These are phyloP conservation scores for Cyclotella distinguenda DNA, from an alignment of 108 stramenopile species.

Conservation along the genomic window DNA sequence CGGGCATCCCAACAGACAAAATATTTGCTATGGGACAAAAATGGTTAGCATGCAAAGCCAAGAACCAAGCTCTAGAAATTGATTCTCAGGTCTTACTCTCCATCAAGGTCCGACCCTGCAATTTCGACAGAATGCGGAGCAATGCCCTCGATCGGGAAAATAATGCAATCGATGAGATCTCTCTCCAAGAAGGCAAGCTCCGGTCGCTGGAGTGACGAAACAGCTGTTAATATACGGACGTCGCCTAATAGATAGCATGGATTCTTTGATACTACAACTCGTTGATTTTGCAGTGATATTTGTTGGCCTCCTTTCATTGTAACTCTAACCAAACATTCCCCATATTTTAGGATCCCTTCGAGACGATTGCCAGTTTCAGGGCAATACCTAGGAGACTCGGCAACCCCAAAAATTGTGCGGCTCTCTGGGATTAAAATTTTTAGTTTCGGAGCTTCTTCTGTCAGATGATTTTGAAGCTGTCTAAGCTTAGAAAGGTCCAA, in stretches of 20 bases:
- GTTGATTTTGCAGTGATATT: background rate
- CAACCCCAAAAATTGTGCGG: background rate
- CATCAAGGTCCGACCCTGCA: conserved; percentile 4
- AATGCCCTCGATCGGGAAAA: background rate
- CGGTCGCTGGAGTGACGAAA: background rate
- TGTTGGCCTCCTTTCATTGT: conserved; percentile 1
- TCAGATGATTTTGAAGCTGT: background rate
- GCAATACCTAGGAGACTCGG: background rate
- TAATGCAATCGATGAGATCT: background rate
- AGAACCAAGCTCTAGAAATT: too few species aligned
- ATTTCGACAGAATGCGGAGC: conserved; percentile 2
- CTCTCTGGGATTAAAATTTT: conserved; percentile 1
- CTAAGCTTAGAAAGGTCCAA: background rate
- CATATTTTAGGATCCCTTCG: background rate
- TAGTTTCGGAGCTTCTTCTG: background rate
- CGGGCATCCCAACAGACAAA: conserved; percentile 7
- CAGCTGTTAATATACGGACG: background rate
- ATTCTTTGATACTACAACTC: conserved; percentile 7
- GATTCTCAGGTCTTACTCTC: background rate
- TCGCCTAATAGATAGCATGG: conserved; percentile 4
- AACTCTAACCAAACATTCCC: conserved; percentile 3
- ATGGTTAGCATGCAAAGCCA: background rate
- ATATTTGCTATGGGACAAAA: background rate
- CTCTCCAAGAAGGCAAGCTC: background rate
- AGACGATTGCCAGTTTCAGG: background rate